phyloP scores from a whole-genome alignment of 116 monocot species.

The Cymodocea nodosa region DNA sequence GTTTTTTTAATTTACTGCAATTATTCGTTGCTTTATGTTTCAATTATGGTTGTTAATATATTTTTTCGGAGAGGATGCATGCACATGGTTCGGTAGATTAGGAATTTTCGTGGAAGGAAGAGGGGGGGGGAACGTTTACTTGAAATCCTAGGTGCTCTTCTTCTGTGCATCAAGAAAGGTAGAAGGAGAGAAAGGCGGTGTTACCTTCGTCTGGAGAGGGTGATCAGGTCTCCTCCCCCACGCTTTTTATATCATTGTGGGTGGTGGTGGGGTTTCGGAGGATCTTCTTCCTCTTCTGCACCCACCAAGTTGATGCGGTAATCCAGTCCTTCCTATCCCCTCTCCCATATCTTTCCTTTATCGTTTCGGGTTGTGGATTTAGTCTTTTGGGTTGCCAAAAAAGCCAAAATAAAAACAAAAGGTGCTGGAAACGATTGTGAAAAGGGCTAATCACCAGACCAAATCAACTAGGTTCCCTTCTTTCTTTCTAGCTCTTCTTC shows the following conservation, averaged over 20 bases:
- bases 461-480: background rate
- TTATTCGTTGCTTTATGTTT: no score
- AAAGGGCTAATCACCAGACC: background rate
- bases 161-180: no score
- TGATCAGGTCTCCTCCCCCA: background rate
- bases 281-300: background rate
- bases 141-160: no score
- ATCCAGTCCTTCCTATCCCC: background rate
- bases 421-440: background rate
- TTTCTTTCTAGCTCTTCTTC: background rate
- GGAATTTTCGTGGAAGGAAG: no score
- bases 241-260: background rate
- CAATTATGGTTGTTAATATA: no score
- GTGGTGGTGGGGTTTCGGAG: slow-evolving; percentile 6
- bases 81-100: no score
- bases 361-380: background rate
- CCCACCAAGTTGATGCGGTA: background rate
- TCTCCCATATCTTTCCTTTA: background rate
- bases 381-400: background rate
- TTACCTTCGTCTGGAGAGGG: no score
- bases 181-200: no score
- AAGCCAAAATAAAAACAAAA: background rate
- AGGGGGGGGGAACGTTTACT: no score
- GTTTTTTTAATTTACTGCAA: no score
- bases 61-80: no score